A percentile compares a stretch with the other conserved stretches of the same genome.
These are phyloP conservation scores for Arthrobotrys musiformis DNA, from an alignment of 2,329 filamentous ascomycete species.

Conservation along the genomic window DNA sequence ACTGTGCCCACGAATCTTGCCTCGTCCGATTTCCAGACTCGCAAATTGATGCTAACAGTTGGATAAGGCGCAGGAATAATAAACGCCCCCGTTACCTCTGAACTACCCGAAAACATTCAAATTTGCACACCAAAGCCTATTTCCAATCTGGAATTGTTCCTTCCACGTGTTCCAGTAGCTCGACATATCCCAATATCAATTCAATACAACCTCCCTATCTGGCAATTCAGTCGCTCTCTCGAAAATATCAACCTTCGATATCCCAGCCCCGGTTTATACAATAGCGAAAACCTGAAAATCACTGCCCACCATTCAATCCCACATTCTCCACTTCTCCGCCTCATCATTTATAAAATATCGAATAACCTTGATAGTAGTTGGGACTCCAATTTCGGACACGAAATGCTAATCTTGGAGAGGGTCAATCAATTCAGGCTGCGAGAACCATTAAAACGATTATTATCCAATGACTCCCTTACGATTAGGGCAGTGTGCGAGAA, in stretches of 20 bases:
- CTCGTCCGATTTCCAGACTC: too few species aligned
- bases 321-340: background rate
- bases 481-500: too few species aligned
- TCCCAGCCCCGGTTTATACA: too few species aligned
- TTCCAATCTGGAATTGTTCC: background rate
- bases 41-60: too few species aligned
- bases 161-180: too few species aligned
- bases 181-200: background rate
- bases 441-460: too few species aligned
- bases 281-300: background rate
- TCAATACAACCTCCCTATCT: background rate
- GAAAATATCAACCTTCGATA: background rate
- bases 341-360: background rate
- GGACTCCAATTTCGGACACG: background rate
- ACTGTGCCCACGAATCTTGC: too few species aligned
- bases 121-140: background rate
- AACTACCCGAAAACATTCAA: background rate
- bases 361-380: background rate
- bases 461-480: too few species aligned
- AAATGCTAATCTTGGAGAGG: background rate
- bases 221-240: background rate
- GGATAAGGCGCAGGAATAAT: too few species aligned
- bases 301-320: background rate
- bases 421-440: too few species aligned
- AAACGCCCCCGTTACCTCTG: too few species aligned